These are phyloP conservation scores for Saccharata proteae DNA, from an alignment of 2,329 filamentous ascomycete species.

Conservation along the genomic window DNA sequence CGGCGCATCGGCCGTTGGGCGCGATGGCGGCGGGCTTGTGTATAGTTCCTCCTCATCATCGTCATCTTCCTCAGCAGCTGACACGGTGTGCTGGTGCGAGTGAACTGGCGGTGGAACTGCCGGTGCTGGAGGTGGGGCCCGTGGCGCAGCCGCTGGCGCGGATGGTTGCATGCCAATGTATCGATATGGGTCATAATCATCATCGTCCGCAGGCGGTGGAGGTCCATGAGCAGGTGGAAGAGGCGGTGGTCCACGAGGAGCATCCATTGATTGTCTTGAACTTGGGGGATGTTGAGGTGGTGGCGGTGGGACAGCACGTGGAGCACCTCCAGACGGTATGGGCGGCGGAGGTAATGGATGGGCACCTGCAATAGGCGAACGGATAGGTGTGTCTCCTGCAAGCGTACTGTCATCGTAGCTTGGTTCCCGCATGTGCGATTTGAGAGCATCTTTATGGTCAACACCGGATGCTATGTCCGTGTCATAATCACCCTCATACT, in stretches of 20 bases:
- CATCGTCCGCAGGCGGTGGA: constrained; percentile 29
- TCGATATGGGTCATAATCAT: constrained; percentile 58
- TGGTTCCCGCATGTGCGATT: constrained; percentile 64
- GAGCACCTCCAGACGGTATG: constrained; percentile 20
- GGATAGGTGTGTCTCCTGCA: constrained; percentile 41
- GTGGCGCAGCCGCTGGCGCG: constrained; percentile 23
- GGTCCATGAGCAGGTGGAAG: constrained; percentile 44
- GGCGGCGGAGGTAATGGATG: constrained; percentile 15
- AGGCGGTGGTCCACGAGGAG: constrained; percentile 58
- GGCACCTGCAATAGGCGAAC: constrained; percentile 25
- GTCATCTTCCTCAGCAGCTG: constrained; percentile 13
- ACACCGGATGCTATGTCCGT: constrained; percentile 91
- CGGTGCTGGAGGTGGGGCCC: constrained; percentile 21
- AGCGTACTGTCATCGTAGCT: constrained; percentile 56
- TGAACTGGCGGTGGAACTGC: constrained; percentile 24
- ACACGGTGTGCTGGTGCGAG: constrained; percentile 9
- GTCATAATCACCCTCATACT: constrained; percentile 96
- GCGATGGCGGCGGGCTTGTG: constrained; percentile 19
- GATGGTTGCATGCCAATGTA: constrained; percentile 36
- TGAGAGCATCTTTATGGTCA: constrained; percentile 88
- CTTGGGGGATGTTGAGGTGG: constrained; percentile 40
- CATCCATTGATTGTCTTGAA: constrained; percentile 54
- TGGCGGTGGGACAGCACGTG: constrained; percentile 40
- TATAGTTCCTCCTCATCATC: constrained; percentile 26
- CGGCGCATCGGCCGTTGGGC: constrained; percentile 19